These are phyloP conservation scores for Panaeolus cyanescens DNA, from an alignment of 768 basidiomycete genomes.

Conservation along the genomic window DNA sequence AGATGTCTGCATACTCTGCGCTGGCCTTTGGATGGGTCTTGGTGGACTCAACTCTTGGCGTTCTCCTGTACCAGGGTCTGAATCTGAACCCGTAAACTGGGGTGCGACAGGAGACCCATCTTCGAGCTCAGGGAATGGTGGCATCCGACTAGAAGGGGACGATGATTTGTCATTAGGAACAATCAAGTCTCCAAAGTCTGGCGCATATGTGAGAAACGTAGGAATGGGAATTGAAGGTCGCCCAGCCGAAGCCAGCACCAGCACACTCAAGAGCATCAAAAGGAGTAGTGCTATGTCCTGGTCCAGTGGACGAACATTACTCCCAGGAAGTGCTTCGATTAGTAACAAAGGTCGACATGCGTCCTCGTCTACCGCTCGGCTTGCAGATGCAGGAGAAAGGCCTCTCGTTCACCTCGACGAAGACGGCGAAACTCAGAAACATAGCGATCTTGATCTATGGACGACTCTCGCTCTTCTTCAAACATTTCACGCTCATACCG, in stretches of 20 bases:
- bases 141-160: conserved; percentile 58
- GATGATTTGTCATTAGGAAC: conserved; percentile 44
- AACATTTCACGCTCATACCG: conserved; percentile 67
- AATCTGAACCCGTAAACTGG: conserved; percentile 40
- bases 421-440: conserved; percentile 24
- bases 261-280: conserved; percentile 35
- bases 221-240: conserved; percentile 77
- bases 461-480: conserved; percentile 62
- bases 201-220: conserved; percentile 50
- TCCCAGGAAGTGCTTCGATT: conserved; percentile 16
- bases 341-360: conserved; percentile 32
- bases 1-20: conserved; percentile 82
- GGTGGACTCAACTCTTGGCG: conserved; percentile 43
- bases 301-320: conserved; percentile 41
- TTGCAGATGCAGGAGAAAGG: neutral
- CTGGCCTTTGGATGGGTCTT: conserved; percentile 74
- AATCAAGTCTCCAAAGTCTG: neutral
- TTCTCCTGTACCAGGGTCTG: conserved; percentile 46
- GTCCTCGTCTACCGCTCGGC: conserved; percentile 26
- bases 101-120: conserved; percentile 24
- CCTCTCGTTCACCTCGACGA: conserved; percentile 7
- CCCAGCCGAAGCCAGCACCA: conserved; percentile 33
- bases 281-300: conserved; percentile 54
- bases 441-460: conserved; percentile 34
- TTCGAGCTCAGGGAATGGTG: neutral